phyloP scores from a whole-genome alignment of 2,329 filamentous ascomycete species.

The Ophiostoma angusticollis region DNA sequence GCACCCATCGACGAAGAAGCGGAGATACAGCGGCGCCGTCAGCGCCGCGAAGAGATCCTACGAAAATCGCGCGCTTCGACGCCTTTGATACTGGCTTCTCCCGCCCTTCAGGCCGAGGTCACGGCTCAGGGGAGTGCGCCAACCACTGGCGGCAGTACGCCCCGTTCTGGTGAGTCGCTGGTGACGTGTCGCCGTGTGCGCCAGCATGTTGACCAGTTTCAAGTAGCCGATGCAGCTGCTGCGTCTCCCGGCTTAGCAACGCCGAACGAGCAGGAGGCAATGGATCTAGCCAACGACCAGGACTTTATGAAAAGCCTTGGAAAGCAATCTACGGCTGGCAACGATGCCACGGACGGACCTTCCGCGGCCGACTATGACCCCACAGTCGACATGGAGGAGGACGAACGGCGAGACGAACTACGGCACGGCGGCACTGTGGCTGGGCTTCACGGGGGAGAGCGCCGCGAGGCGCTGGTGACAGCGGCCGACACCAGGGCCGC shows the following conservation, averaged over 20 bases:
- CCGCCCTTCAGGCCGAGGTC: slow-evolving; percentile 53
- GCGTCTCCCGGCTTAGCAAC: too few relatives aligned
- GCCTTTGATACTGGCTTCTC: slow-evolving; percentile 61
- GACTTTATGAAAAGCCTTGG: slow-evolving; percentile 52
- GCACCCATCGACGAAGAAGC: slow-evolving; percentile 66
- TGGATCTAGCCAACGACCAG: slow-evolving; percentile 53
- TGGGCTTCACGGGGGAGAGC: slow-evolving; percentile 30
- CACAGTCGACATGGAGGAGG: slow-evolving; percentile 76
- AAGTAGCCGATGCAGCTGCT: too few relatives aligned
- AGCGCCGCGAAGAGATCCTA: slow-evolving; percentile 70
- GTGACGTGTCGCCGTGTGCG: too few relatives aligned
- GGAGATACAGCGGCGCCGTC: slow-evolving; percentile 73
- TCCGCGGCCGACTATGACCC: slow-evolving; percentile 94
- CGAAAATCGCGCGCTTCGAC: slow-evolving; percentile 67
- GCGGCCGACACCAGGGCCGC: slow-evolving; percentile 19
- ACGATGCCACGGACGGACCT: slow-evolving; percentile 52
- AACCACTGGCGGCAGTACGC: slow-evolving; percentile 27
- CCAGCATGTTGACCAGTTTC: slow-evolving; percentile 17
- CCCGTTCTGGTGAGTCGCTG: slow-evolving; percentile 31
- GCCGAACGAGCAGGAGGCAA: slow-evolving; percentile 41
- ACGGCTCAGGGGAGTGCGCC: slow-evolving; percentile 34
- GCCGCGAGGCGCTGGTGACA: slow-evolving; percentile 16
- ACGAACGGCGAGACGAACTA: slow-evolving; percentile 56
- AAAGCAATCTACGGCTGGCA: slow-evolving; percentile 16
- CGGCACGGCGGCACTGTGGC: slow-evolving; percentile 41